Percentiles rank a stretch among this genome's conserved stretches.
Conservation (phyloP, 176 grass and related monocot genomes). For the Alloteropsis semialata region DNA sequence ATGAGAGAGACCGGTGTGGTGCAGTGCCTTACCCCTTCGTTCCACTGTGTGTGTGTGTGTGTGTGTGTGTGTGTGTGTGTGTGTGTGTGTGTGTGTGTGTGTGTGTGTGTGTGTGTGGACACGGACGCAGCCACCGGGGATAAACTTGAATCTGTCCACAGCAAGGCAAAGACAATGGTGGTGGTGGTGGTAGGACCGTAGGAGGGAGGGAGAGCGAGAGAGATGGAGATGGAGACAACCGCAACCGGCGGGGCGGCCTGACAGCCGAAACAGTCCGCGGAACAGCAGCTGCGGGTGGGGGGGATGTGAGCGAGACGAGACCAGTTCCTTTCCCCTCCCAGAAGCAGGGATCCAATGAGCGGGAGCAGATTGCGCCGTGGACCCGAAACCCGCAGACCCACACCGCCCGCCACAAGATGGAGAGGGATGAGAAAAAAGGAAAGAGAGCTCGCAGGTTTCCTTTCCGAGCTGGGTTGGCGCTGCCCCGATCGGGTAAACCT, state of each 20-base stretch:
- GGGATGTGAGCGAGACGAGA: background rate
- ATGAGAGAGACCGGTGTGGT: no score
- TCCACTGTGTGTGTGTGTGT: no score
- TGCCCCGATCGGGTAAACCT: constrained; percentile 28
- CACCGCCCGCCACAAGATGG: no score
- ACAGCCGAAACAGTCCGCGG: background rate
- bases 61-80: no score
- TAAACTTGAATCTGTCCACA: constrained; percentile 29
- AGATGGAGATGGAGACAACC: background rate
- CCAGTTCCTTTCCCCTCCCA: background rate
- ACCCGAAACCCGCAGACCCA: background rate
- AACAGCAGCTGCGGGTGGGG: background rate
- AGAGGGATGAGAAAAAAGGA: no score
- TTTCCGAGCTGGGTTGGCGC: background rate
- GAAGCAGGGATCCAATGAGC: background rate
- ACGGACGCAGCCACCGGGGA: background rate
- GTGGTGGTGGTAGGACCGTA: no score
- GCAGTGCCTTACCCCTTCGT: no score
- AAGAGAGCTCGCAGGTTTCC: background rate
- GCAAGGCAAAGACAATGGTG: background rate
- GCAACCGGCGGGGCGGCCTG: no score
- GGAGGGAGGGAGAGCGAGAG: no score
- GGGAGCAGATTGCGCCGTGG: no score
- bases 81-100: no score
- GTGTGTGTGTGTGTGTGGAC: no score